Base-by-base conservation (phyloP, 2,329 filamentous ascomycete species). In the Venturia pyrina region DNA sequence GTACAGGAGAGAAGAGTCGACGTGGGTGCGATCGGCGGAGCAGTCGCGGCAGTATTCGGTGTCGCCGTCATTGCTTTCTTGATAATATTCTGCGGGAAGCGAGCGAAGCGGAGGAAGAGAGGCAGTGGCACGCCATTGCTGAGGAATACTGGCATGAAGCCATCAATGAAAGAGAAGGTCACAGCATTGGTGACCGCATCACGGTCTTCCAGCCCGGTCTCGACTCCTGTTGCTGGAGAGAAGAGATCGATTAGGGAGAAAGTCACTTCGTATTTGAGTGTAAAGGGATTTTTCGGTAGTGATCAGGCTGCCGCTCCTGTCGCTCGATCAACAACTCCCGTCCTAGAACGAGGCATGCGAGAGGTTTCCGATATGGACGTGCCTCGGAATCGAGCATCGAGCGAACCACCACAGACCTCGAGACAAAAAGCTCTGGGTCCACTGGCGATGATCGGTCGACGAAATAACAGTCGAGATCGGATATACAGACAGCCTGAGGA, bases 91-190 rank as follows among this genome's bases (percentile, higher is more conserved):
- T 64, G 62, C 34, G 62, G 62, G 28, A 50, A 56, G 17, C 41
- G 62, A 19, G 62, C 62, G 46, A 53, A 24, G 32, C 41, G 62
- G 44, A 64, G 62, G n/a, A 64, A 64, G 48, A 50, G 62, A 50
- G 44, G 44, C 24, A 50, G 44, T n/a, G 21, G 15, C n/a, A 50
- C 62, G 6, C 62, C 62, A 5, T 15, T 64, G 13, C 5, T 64
- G 43, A 43, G 44, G 43, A 46, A 46, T 17, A 24, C 15, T 41
- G 60, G 60, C 11, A 13, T n/a, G 21, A 62, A 46, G 28, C 21
- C 37, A 62, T 62, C 40, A 43, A 43, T 62, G 15, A 43, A 43
- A 62, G 60, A 62, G 37, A 62, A 46, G 60, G 60, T 62, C 6
- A 62, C n/a, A 15, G 37, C 37, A 44, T 62, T 62, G 13, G 21